Percentiles rank a stretch among this genome's conserved stretches.
Evolutionary conservation across 2,329 filamentous ascomycete species (phyloP).

Genomic region (Aspergillus thermomutatus): DNA sequence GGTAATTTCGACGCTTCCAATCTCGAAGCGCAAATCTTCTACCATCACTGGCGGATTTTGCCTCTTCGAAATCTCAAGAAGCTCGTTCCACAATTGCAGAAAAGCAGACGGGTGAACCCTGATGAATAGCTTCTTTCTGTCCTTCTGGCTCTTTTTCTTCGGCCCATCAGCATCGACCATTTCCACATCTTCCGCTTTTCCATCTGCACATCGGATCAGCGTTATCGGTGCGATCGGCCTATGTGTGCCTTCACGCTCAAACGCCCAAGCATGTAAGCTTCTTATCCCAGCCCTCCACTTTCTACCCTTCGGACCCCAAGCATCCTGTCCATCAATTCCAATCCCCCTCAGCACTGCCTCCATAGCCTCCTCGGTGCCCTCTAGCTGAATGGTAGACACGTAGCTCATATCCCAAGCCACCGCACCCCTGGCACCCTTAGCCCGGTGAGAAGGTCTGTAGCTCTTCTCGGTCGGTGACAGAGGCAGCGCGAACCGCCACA

Average conservation of each 20-base stretch:
- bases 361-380: constrained; percentile 63
- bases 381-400: constrained; percentile 77
- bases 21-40: constrained; percentile 67
- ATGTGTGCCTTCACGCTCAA: constrained; percentile 52
- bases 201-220: constrained; percentile 67
- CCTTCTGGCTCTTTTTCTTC: constrained; percentile 26
- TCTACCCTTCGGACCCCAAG: constrained; percentile 61
- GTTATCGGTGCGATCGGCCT: constrained; percentile 68
- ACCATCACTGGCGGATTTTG: constrained; percentile 60
- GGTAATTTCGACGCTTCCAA: constrained; percentile 67
- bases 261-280: constrained; percentile 55
- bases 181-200: constrained; percentile 30
- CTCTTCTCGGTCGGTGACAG: constrained; percentile 84
- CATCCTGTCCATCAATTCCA: constrained; percentile 56
- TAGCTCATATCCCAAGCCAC: constrained; percentile 95
- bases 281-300: constrained; percentile 69
- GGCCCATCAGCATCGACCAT: constrained; percentile 30
- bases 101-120: constrained; percentile 78
- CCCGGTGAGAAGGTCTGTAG: constrained; percentile 82
- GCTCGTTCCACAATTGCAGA: constrained; percentile 60
- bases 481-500: constrained; percentile 90
- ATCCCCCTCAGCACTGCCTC: constrained; percentile 64
- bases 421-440: constrained; percentile 69
- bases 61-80: constrained; percentile 57
- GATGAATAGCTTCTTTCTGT: constrained; percentile 60